A percentile compares a stretch with the other conserved stretches of the same genome.
Conservation (phyloP, 495 filamentous ascomycete genomes). For the Aspergillus conjunctus region DNA sequence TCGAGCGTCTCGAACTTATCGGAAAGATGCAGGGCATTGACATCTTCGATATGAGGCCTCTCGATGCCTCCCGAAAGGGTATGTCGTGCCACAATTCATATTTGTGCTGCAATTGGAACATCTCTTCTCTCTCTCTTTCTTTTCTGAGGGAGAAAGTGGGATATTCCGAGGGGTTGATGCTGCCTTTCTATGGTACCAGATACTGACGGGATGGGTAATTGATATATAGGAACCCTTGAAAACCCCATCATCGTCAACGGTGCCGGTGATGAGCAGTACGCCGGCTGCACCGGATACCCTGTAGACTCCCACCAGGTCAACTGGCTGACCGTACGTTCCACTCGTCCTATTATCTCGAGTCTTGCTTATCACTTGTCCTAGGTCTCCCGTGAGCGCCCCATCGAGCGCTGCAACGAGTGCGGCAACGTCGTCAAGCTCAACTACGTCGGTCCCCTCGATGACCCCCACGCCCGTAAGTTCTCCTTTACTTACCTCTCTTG, state of each 20-base stretch:
- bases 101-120: not conserved
- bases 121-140: not conserved
- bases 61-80: constrained; percentile 89
- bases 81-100: constrained; percentile 27
- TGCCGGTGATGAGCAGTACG: constrained; percentile 93
- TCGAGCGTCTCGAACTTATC: constrained; percentile 97
- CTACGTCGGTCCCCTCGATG: constrained; percentile 81
- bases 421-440: constrained; percentile 95
- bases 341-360: not conserved
- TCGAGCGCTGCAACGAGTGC: constrained; percentile 94
- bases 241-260: constrained; percentile 88
- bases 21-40: constrained; percentile 99
- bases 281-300: constrained; percentile 92
- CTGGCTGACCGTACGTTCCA: constrained; percentile 78
- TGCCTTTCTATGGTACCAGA: not conserved
- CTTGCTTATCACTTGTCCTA: constrained; percentile 30
- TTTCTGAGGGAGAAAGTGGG: not conserved
- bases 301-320: constrained; percentile 86
- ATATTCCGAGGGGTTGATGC: not conserved
- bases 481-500: not conserved
- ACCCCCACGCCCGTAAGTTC: constrained; percentile 57
- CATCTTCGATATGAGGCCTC: constrained; percentile 96
- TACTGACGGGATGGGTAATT: not conserved
- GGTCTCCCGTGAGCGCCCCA: constrained; percentile 86
- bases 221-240: constrained; percentile 73